These are phyloP conservation scores for Skeletonema potamos DNA, from an alignment of 108 stramenopile genomes.

Conservation along the genomic window DNA sequence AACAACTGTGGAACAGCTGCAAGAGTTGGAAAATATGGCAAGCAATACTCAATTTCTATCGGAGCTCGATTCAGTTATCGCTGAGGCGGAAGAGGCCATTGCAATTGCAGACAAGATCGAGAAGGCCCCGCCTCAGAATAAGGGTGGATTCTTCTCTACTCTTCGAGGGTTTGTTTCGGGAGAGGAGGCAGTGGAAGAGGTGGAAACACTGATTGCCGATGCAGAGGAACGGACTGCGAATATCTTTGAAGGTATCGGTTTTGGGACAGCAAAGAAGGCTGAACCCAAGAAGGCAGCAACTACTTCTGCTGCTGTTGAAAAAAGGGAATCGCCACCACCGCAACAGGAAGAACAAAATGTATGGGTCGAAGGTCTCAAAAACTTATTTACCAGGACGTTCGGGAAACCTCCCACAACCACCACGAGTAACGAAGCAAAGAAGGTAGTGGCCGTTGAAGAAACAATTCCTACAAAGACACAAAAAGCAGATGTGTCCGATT, in stretches of 20 bases:
- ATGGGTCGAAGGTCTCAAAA: slow-evolving; percentile 41
- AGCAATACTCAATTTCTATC: slow-evolving; percentile 29
- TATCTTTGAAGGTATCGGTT: slow-evolving; percentile 16
- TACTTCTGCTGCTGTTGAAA: neutral
- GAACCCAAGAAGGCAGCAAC: neutral
- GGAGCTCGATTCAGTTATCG: slow-evolving; percentile 37
- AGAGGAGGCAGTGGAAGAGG: neutral
- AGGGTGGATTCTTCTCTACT: slow-evolving; percentile 11
- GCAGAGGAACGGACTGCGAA: slow-evolving; percentile 29
- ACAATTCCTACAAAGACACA: neutral
- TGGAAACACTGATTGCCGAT: slow-evolving; percentile 24
- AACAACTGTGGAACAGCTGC: slow-evolving; percentile 4
- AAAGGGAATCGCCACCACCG: neutral
- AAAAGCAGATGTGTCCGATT: slow-evolving; percentile 40
- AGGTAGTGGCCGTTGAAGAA: neutral
- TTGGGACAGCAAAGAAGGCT: slow-evolving; percentile 2
- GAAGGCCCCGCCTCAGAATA: slow-evolving; percentile 14
- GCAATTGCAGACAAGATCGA: slow-evolving; percentile 46
- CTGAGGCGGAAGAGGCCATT: slow-evolving; percentile 47
- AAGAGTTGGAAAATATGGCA: slow-evolving; percentile 9
- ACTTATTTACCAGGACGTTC: slow-evolving; percentile 33
- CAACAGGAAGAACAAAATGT: slow-evolving; percentile 24
- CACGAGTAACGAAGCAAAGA: slow-evolving; percentile 13
- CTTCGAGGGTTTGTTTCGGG: slow-evolving; percentile 12
- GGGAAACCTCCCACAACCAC: slow-evolving; percentile 18